Conservation (phyloP, 805 yeast species). For the Henningerozyma blattae region DNA sequence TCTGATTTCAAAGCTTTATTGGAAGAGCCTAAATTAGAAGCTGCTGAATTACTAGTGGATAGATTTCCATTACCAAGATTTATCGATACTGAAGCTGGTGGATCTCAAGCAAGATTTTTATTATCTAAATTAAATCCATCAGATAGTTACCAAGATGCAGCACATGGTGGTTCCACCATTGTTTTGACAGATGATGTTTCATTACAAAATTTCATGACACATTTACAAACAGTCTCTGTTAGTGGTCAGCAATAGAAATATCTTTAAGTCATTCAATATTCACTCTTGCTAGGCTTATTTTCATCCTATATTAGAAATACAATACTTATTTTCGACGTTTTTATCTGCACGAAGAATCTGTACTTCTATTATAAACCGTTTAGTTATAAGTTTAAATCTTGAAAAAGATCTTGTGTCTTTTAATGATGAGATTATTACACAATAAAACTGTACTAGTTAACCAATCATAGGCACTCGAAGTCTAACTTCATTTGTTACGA, state of each 20-base stretch:
- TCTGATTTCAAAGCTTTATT: conserved; percentile 74
- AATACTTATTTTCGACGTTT: too few relatives aligned
- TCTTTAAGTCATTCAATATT: too few relatives aligned
- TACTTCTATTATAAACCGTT: too few relatives aligned
- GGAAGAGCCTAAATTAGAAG: conserved; percentile 81
- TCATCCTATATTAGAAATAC: too few relatives aligned
- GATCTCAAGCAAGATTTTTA: conserved; percentile 92
- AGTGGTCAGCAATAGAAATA: conserved; percentile 24
- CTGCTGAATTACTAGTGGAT: conserved; percentile 77
- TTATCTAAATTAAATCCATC: conserved; percentile 90
- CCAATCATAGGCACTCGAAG: too few relatives aligned
- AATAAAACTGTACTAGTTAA: too few relatives aligned
- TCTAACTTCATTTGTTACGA: too few relatives aligned
- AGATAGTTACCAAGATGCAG: conserved; percentile 50
- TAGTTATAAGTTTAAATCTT: too few relatives aligned
- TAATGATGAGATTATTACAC: too few relatives aligned
- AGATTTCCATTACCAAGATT: conserved; percentile 95
- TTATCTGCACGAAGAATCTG: too few relatives aligned
- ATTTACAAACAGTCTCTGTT: conserved; percentile 82
- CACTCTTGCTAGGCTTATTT: too few relatives aligned
- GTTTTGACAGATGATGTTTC: conserved; percentile 94
- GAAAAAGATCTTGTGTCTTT: too few relatives aligned
- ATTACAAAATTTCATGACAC: conserved; percentile 86
- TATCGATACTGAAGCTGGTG: conserved; percentile 93
- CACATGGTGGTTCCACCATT: conserved; percentile 47